Base-by-base conservation (phyloP, 768 basidiomycete genomes). In the Collybia nuda region DNA sequence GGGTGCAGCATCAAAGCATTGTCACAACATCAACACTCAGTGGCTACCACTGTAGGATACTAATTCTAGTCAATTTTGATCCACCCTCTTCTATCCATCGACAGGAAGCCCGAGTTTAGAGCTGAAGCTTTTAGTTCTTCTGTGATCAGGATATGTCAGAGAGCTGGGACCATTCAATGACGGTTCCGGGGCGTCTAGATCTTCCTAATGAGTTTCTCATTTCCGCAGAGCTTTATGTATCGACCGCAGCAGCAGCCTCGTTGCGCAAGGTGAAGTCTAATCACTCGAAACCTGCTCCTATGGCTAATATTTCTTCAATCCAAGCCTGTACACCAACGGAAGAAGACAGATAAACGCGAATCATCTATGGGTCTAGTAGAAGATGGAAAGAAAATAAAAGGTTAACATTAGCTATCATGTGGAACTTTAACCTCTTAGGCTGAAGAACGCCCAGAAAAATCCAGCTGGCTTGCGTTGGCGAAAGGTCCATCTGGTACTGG, bases 391-490 rank as follows among this genome's bases (percentile, higher is more conserved):
- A 88, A 77, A 64, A 62, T 86, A 57, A 87, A 81, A 76, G 86
- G 88, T 85, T 62, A 55, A 55, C 49, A 21, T 17, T 45, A 45
- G 3, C 39, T 15, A 23, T 17, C 24, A 22, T 21, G 23, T 42
- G 21, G 40, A 24, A 21, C 40, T 7, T 21, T 32, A 43, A 40
- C 36, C 28, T 43, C 38, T 36, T 44, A 17, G 29, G 48, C 45
- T 26, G 26, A 51, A 26, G 40, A 26, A 28, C 53, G 52, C 23
- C 58, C 60, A 90, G 88, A 91, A 60, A 88, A 85, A 67, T 73
- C 83, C 17, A 88, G 81, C 59, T 89, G 87, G 87, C 76, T 87
- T 39, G 75, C 76, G 12, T 73, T 88, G 15, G 67, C 79, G 36
- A 81, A 79, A 55, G 73, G 74, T 19, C 56, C 78, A 23, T 64